phyloP scores from a whole-genome alignment of 202 grass and related monocot species.

The Zoysia matrella region DNA sequence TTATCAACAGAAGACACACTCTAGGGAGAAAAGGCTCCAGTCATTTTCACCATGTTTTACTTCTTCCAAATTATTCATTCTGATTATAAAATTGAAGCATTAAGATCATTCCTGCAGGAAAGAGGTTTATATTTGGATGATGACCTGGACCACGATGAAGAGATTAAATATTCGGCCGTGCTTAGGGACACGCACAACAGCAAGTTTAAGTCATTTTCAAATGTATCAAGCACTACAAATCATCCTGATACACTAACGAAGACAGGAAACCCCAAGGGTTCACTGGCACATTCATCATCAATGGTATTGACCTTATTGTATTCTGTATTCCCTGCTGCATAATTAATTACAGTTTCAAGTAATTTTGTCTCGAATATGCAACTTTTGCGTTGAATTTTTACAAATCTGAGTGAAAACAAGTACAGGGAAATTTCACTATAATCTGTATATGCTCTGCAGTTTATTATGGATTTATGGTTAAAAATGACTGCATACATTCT shows the following conservation, averaged over 20 bases:
- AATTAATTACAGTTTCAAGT: not conserved
- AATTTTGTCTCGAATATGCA: slow-evolving; percentile 2
- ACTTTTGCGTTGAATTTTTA: slow-evolving; percentile 1
- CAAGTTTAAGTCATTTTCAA: slow-evolving; percentile 42
- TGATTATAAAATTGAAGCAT: slow-evolving; percentile 22
- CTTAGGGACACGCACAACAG: slow-evolving; percentile 65
- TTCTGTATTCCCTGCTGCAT: slow-evolving; percentile 8
- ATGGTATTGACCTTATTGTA: slow-evolving; percentile 28
- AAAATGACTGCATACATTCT: not conserved
- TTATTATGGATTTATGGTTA: not conserved
- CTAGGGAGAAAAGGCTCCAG: too few species aligned
- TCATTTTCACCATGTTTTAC: not conserved
- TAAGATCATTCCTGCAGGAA: slow-evolving; percentile 61
- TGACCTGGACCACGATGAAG: slow-evolving; percentile 88
- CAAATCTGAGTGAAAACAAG: slow-evolving; percentile 9
- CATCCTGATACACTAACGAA: slow-evolving; percentile 40
- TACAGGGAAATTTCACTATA: not conserved
- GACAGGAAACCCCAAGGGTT: slow-evolving; percentile 38
- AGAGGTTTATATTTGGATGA: slow-evolving; percentile 78
- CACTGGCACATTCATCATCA: slow-evolving; percentile 33
- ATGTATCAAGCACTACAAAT: slow-evolving; percentile 32
- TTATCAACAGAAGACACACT: too few species aligned
- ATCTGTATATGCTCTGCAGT: not conserved
- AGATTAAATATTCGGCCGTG: slow-evolving; percentile 92
- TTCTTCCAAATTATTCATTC: not conserved